Percentiles rank a stretch among this genome's conserved stretches.
These are phyloP conservation scores for Pezicula carpinea DNA, from an alignment of 2,329 filamentous ascomycete genomes.

Conservation along the genomic window DNA sequence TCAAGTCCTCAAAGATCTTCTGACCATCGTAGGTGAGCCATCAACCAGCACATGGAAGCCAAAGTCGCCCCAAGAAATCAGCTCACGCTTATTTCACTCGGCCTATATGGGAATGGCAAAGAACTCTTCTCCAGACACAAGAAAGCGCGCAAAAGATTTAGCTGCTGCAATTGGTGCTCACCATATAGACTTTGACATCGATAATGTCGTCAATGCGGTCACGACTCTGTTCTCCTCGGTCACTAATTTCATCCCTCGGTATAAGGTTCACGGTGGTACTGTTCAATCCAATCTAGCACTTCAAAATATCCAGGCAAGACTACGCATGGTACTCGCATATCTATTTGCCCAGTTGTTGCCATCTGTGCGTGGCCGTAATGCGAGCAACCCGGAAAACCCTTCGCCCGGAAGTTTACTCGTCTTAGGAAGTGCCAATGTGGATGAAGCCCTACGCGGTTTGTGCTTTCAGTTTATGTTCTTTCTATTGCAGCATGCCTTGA, in stretches of 20 bases:
- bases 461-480: too few relatives aligned
- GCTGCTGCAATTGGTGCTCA: constrained; percentile 61
- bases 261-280: constrained; percentile 54
- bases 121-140: constrained; percentile 54
- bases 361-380: constrained; percentile 44
- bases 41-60: constrained; percentile 37
- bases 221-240: constrained; percentile 54
- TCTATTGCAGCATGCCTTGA: too few relatives aligned
- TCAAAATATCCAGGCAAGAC: constrained; percentile 61
- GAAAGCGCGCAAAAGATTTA: constrained; percentile 59
- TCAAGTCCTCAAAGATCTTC: constrained; percentile 47
- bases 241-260: constrained; percentile 55
- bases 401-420: constrained; percentile 57
- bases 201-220: constrained; percentile 57
- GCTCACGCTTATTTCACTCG: constrained; percentile 55
- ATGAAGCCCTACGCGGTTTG: constrained; percentile 45
- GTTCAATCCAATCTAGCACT: constrained; percentile 45
- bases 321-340: constrained; percentile 62
- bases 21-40: constrained; percentile 46
- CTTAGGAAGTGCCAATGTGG: constrained; percentile 64
- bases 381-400: constrained; percentile 7
- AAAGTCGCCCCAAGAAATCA: constrained; percentile 48
- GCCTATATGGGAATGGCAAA: constrained; percentile 68
- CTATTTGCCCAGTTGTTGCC: constrained; percentile 57
- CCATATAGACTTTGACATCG: constrained; percentile 71